Conservation (phyloP, 805 yeast species). For the Wickerhamiella azyma region DNA sequence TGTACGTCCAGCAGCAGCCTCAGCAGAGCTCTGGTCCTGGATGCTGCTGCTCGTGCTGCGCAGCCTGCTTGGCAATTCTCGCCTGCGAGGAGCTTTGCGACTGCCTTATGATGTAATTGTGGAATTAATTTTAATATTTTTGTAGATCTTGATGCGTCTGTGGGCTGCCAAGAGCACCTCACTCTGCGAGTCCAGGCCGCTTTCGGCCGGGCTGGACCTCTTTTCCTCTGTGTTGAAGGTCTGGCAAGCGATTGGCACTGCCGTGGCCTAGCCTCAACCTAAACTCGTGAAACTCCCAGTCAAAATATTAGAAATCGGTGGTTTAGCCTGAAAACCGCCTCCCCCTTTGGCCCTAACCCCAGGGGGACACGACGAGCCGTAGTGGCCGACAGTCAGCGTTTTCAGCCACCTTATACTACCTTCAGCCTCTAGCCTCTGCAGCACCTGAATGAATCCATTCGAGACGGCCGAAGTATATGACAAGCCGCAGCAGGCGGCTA, state of each 20-base stretch:
- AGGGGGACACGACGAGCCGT: slow-evolving; percentile 23
- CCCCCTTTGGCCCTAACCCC: too few relatives aligned
- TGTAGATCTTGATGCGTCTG: too few relatives aligned
- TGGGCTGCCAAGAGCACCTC: too few relatives aligned
- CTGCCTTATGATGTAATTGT: slow-evolving; percentile 3
- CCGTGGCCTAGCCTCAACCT: too few relatives aligned
- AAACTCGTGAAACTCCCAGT: too few relatives aligned
- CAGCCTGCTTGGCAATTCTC: slow-evolving; percentile 10
- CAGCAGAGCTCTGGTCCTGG: slow-evolving; percentile 17
- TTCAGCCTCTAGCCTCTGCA: too few relatives aligned
- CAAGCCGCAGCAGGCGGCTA: slow-evolving; percentile 5
- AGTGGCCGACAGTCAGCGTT: slow-evolving; percentile 30
- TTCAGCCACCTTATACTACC: slow-evolving; percentile 19
- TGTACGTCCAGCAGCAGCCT: slow-evolving; percentile 24
- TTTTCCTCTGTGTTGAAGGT: too few relatives aligned
- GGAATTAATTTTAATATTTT: slow-evolving; percentile 8
- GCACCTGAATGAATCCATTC: slow-evolving; percentile 3
- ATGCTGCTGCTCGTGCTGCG: slow-evolving; percentile 21
- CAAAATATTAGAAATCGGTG: not conserved
- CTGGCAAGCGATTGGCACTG: too few relatives aligned
- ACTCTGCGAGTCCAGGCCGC: too few relatives aligned
- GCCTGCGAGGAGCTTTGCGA: slow-evolving; percentile 11
- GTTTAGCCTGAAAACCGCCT: too few relatives aligned
- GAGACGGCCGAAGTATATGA: slow-evolving; percentile 3
- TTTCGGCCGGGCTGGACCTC: too few relatives aligned